Conservation (phyloP, 192 early-diverging fungal species). For the Backusella macrospora region DNA sequence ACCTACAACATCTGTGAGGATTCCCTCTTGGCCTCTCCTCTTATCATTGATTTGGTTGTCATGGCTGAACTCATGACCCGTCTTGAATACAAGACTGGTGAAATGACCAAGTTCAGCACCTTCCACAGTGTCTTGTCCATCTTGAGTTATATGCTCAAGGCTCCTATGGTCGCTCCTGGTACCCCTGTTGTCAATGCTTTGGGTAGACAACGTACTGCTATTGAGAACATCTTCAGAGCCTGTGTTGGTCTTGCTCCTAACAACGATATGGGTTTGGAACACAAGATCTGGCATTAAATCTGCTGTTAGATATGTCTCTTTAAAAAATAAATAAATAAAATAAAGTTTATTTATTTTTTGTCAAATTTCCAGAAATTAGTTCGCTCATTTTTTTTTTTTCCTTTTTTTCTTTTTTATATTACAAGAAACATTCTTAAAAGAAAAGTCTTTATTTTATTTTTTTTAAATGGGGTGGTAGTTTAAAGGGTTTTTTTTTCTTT, state of each 20-base stretch:
- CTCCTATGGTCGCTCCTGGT: slow-evolving; percentile 89
- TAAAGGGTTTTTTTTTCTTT: too few relatives aligned
- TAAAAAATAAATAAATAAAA: background rate
- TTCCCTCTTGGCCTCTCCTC: slow-evolving; percentile 94
- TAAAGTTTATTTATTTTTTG: background rate
- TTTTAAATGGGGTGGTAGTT: too few relatives aligned
- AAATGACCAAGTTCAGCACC: slow-evolving; percentile 72
- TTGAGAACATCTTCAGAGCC: slow-evolving; percentile 98
- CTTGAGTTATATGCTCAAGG: slow-evolving; percentile 95
- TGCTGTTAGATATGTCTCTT: background rate
- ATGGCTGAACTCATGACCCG: slow-evolving; percentile 98
- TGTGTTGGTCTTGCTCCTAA: slow-evolving; percentile 94
- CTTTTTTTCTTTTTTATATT: background rate
- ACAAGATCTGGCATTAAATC: slow-evolving; percentile 59
- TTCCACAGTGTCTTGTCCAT: slow-evolving; percentile 97
- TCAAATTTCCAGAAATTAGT: too few relatives aligned
- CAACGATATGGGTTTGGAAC: slow-evolving; percentile 97
- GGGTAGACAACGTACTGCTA: slow-evolving; percentile 90
- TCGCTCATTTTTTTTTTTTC: too few relatives aligned
- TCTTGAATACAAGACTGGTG: slow-evolving; percentile 84
- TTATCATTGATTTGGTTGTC: slow-evolving; percentile 96
- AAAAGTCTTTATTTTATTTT: too few relatives aligned
- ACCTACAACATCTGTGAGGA: slow-evolving; percentile 99
- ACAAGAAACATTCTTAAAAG: too few relatives aligned
- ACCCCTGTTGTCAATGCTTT: slow-evolving; percentile 97